Percentiles rank a stretch among this genome's conserved stretches.
Evolutionary conservation across 495 filamentous ascomycete genomes (phyloP).

Genomic region (Penicillium verhagenii): DNA sequence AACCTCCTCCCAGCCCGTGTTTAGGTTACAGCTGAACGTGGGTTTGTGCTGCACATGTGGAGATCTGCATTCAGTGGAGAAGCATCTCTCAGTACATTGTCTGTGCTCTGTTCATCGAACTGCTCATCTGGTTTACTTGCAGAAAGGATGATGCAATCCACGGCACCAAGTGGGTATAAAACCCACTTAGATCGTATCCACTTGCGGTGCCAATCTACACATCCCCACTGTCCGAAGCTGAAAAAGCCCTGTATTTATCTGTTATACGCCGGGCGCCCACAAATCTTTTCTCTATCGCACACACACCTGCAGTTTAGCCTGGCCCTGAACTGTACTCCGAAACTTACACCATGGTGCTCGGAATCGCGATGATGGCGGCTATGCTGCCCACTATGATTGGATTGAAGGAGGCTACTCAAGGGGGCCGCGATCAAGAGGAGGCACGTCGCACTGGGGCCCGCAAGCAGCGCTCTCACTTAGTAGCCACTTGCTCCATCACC

Average conservation of each 20-base stretch:
- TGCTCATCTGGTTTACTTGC: slow-evolving; percentile 11
- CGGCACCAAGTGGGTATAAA: slow-evolving; percentile 3
- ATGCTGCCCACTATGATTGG: slow-evolving; percentile 34
- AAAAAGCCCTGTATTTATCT: slow-evolving; percentile 18
- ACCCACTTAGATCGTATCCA: slow-evolving; percentile 13
- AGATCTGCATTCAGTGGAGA: slow-evolving; percentile 13
- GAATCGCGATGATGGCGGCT: slow-evolving; percentile 30
- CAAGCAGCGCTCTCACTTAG: slow-evolving; percentile 23
- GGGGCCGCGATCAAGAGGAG: slow-evolving; percentile 23
- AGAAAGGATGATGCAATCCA: slow-evolving; percentile 19
- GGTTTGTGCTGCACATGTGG: background rate
- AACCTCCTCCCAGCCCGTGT: slow-evolving; percentile 7
- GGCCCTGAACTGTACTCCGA: background rate
- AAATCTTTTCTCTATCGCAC: slow-evolving; percentile 1
- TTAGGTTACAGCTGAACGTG: slow-evolving; percentile 1
- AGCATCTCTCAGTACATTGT: background rate
- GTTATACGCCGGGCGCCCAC: slow-evolving; percentile 9
- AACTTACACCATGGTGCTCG: slow-evolving; percentile 22
- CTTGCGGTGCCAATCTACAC: background rate
- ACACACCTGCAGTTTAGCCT: background rate
- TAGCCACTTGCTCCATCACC: slow-evolving; percentile 19
- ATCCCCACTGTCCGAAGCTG: slow-evolving; percentile 6
- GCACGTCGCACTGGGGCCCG: slow-evolving; percentile 17
- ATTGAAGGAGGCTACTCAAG: slow-evolving; percentile 26
- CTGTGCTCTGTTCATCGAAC: slow-evolving; percentile 2